Evolutionary conservation across 2,329 filamentous ascomycete species (phyloP).

Genomic region (Colletotrichum aenigma): DNA sequence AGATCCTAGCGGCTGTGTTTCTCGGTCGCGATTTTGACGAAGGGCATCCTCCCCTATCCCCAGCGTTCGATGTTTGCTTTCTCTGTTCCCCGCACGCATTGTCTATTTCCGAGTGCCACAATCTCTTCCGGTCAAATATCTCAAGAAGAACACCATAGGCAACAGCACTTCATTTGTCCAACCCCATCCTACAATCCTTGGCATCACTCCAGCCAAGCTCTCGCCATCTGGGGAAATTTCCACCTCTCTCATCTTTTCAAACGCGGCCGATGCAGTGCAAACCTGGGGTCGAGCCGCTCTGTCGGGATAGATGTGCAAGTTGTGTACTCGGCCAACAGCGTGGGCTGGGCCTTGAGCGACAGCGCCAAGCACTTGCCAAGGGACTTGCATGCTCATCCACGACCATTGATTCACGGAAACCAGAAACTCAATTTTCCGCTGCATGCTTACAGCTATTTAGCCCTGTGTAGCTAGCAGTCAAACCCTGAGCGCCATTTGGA

Average conservation of each 20-base stretch:
- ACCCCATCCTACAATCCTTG: background rate
- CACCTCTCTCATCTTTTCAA: conserved; percentile 4
- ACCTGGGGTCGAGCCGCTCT: background rate
- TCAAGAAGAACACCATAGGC: rapidly evolving
- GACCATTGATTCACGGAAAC: conserved; percentile 16
- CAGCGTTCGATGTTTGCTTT: background rate
- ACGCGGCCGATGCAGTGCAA: background rate
- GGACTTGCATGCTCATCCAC: background rate
- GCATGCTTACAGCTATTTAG: background rate
- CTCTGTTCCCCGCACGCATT: background rate
- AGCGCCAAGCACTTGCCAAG: conserved; percentile 17
- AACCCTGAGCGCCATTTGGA: background rate
- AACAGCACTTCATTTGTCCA: background rate
- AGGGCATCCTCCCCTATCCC: background rate
- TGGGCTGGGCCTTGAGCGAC: background rate
- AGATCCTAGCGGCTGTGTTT: too few relatives aligned
- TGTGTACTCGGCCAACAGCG: background rate
- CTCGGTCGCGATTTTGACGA: too few relatives aligned
- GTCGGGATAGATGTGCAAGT: background rate
- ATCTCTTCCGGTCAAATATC: rapidly evolving
- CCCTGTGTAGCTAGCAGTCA: background rate
- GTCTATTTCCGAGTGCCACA: background rate
- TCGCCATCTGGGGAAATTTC: background rate
- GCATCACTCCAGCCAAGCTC: background rate
- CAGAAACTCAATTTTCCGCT: background rate